Evolutionary conservation across 768 basidiomycete genomes (phyloP), one percentile per base, ranked within the genome.

Genomic region (Lactifluus volemus): DNA sequence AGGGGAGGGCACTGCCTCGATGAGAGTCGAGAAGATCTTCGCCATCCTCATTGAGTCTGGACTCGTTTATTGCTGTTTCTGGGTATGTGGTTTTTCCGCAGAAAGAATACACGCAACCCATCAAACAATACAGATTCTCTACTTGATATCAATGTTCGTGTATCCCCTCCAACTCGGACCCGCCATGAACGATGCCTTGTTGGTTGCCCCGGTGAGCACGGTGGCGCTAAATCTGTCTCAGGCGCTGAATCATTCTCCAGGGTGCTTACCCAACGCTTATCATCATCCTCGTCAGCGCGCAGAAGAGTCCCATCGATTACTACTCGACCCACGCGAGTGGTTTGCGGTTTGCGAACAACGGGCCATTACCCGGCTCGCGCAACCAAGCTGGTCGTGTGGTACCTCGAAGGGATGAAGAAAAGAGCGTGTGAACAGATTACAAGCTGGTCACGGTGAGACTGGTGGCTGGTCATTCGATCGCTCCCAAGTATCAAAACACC

Each of bases 41-140:
- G 60, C 60, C n/a, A 30, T 61, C 17, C 60, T 61, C 49, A 38
- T 61, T n/a, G 60, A 61, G 29, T 61, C 60, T 9, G 60, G 60
- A 38, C 56, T 61, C 30, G 42, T 56, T 9, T 61, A 61, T 15
- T 61, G 55, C n/a, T 61, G 55, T 36, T 21, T 61, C 25, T 61
- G 55, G 60, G 60, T 61, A 25, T 2, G 55, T 7, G 21, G 5
- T 34, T 34, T 34, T 29, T 8, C 34, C 21, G 6, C 42, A 15
- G 34, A 39, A 19, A 25, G 25, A 8, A 32, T 25, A 9, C 9
- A 29, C 53, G 14, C 19, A 19, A 8, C 32, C 32, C 32, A 34
- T 9, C 5, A 11, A 19, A 3, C 11, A 8, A 25, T 32, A 29
- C 29, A 61, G 60, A 48, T 52, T 38, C 15, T 61, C 32, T 61